Percentiles rank a stretch among this genome's conserved stretches.
phyloP scores from a whole-genome alignment of 352 stramenopile species.

The Phytophthora quininea region DNA sequence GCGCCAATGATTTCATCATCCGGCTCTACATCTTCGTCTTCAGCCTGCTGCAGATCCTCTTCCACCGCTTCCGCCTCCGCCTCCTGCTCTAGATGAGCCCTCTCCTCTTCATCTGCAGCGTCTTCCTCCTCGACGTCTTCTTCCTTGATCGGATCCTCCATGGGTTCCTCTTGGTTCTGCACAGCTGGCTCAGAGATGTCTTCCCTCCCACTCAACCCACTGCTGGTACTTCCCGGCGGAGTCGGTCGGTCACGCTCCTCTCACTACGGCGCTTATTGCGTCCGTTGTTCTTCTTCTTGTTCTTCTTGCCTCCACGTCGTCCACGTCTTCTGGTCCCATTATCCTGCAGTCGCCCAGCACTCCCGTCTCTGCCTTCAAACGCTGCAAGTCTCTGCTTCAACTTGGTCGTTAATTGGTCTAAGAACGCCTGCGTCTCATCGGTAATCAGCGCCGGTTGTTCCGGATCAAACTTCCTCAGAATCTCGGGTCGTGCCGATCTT shows the following conservation, averaged over 20 bases:
- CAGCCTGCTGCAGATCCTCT: constrained; percentile 13
- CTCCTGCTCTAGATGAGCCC: constrained; percentile 17
- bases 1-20: constrained; percentile 25
- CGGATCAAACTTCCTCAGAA: constrained; percentile 44
- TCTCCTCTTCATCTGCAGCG: constrained; percentile 24
- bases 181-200: constrained; percentile 14
- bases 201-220: constrained; percentile 22
- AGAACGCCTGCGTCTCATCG: constrained; percentile 49
- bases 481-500: constrained; percentile 37
- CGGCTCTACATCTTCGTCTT: constrained; percentile 21
- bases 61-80: not conserved
- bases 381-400: constrained; percentile 30
- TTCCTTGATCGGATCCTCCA: constrained; percentile 16
- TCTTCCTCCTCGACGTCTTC: constrained; percentile 29
- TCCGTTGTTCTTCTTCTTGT: constrained; percentile 41
- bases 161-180: constrained; percentile 13
- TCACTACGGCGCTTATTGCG: constrained; percentile 18
- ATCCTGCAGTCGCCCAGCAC: constrained; percentile 18
- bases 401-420: constrained; percentile 39
- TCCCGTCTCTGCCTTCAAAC: constrained; percentile 21
- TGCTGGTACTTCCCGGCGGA: constrained; percentile 15
- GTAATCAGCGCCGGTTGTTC: constrained; percentile 39
- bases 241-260: constrained; percentile 16
- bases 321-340: constrained; percentile 23
- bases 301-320: constrained; percentile 39